Conservation (phyloP, 306 rosid species). For the Pueraria montana region DNA sequence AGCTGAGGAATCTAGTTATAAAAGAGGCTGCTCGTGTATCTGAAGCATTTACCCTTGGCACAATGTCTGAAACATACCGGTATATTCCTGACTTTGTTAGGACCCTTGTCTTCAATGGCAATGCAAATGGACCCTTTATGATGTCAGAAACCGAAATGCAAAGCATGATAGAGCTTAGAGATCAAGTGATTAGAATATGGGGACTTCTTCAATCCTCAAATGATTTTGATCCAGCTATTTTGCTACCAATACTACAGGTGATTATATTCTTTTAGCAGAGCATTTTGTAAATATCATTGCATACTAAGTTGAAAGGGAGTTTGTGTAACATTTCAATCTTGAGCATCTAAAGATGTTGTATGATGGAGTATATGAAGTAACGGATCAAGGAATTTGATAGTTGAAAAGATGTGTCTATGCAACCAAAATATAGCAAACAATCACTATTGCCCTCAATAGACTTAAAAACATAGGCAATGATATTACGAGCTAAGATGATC, state of each 20-base stretch:
- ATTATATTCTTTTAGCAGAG: not conserved
- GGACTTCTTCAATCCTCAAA: constrained; percentile 73
- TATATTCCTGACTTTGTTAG: constrained; percentile 75
- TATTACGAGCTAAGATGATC: not conserved
- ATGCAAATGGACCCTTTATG: constrained; percentile 66
- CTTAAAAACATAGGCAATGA: no score
- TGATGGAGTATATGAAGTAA: not conserved
- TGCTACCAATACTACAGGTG: constrained; percentile 89
- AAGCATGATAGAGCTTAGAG: constrained; percentile 77
- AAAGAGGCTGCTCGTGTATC: constrained; percentile 89
- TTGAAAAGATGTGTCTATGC: not conserved
- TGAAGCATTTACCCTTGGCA: constrained; percentile 78
- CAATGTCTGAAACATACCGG: constrained; percentile 68
- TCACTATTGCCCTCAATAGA: not conserved
- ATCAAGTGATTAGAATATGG: constrained; percentile 87
- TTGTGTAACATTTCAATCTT: constrained; percentile 26
- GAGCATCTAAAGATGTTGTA: constrained; percentile 6
- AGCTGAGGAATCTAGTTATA: constrained; percentile 72
- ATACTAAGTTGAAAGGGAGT: not conserved
- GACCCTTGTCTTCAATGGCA: constrained; percentile 65
- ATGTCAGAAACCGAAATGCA: constrained; percentile 71
- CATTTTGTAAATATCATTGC: constrained; percentile 19
- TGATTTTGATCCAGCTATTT: constrained; percentile 76
- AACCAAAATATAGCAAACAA: not conserved
- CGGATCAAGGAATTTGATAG: constrained; percentile 6